phyloP scores from a whole-genome alignment of 352 stramenopile genomes.

The Pythium dissimile region DNA sequence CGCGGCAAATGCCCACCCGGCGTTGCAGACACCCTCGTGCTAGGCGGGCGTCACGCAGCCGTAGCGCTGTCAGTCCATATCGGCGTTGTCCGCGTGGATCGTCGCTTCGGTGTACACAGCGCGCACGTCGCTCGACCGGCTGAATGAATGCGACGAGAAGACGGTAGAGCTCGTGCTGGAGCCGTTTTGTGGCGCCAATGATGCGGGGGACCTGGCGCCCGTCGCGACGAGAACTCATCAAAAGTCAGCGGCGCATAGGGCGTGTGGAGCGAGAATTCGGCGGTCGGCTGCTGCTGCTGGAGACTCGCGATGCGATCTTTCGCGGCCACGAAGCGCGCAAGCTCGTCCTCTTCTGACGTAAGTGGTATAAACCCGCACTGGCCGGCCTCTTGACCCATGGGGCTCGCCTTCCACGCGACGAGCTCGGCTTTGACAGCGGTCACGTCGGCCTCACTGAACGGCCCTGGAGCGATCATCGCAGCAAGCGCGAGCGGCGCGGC shows the following conservation, averaged over 20 bases:
- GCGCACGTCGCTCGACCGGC: not conserved
- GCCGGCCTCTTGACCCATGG: conserved; percentile 12
- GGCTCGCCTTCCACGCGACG: conserved; percentile 16
- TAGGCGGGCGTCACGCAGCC: conserved; percentile 14
- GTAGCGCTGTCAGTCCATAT: conserved; percentile 1
- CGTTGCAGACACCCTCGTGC: conserved; percentile 12
- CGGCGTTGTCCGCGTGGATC: not conserved
- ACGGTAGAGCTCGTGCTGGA: not conserved
- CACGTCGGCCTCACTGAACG: not conserved
- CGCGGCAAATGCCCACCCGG: conserved; percentile 12
- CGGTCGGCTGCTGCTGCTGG: not conserved
- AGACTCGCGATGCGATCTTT: not conserved
- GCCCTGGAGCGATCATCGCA: not conserved
- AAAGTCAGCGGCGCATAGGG: conserved; percentile 14
- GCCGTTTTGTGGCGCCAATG: not conserved
- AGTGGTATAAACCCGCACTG: not conserved
- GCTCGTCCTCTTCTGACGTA: not conserved
- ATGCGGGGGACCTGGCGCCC: not conserved
- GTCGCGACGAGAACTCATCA: conserved; percentile 12
- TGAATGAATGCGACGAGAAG: no score
- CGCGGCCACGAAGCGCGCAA: conserved; percentile 2
- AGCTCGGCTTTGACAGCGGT: conserved; percentile 7
- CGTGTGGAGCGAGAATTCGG: conserved; percentile 16
- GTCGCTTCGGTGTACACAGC: not conserved
- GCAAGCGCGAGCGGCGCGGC: not conserved